These are phyloP conservation scores for Schizochytrium sp. DNA, from an alignment of 108 stramenopile genomes.

Conservation along the genomic window DNA sequence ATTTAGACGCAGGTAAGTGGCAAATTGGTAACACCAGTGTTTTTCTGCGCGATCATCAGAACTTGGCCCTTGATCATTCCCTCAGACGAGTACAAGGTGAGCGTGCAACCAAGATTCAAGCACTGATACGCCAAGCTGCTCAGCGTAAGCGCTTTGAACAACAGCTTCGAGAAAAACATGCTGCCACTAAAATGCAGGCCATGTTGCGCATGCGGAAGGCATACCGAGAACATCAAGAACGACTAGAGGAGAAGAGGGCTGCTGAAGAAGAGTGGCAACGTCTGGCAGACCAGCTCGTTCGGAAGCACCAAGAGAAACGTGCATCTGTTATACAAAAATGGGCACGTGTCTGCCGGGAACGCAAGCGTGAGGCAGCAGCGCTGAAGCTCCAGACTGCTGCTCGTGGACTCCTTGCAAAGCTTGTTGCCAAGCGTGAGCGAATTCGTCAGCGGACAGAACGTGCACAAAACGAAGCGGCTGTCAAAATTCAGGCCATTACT, in stretches of 20 bases:
- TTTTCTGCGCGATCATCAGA: conserved; percentile 32
- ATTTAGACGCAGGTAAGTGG: neutral
- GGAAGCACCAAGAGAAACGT: conserved; percentile 10
- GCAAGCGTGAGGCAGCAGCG: conserved; percentile 34
- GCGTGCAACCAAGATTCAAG: conserved; percentile 13
- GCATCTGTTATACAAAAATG: conserved; percentile 38
- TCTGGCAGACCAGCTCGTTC: neutral
- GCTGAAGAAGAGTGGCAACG: neutral
- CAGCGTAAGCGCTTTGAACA: neutral
- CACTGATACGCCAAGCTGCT: neutral
- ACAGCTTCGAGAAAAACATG: neutral
- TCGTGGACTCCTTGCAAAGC: neutral
- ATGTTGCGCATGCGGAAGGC: conserved; percentile 15
- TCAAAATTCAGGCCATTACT: neutral
- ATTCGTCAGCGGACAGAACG: conserved; percentile 1
- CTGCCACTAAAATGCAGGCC: neutral
- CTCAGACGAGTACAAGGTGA: neutral
- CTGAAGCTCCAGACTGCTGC: neutral
- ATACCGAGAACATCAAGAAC: neutral
- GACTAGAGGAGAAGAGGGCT: neutral
- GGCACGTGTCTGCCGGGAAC: conserved; percentile 17
- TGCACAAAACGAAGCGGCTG: neutral
- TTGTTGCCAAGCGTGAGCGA: conserved; percentile 20
- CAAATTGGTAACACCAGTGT: conserved; percentile 24
- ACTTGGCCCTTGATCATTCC: neutral